phyloP scores from a whole-genome alignment of 345 rosid species.

The Dimocarpus longan region DNA sequence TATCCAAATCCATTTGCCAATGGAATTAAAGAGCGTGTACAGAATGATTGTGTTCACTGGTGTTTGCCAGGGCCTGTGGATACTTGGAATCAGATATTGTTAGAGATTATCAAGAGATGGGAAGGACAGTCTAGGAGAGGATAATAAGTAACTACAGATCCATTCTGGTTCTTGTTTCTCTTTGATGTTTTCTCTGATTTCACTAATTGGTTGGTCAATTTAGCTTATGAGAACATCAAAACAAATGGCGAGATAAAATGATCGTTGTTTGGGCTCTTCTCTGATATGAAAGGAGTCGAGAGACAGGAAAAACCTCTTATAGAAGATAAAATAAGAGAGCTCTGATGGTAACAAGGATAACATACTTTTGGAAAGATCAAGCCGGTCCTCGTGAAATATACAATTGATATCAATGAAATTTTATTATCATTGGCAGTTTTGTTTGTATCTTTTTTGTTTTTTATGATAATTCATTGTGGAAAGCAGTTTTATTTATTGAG shows the following conservation, averaged over 20 bases:
- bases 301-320: neutral
- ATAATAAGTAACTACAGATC: slow-evolving; percentile 20
- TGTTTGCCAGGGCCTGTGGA: slow-evolving; percentile 95
- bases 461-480: neutral
- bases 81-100: slow-evolving; percentile 86
- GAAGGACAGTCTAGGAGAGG: slow-evolving; percentile 20
- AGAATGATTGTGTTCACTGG: slow-evolving; percentile 97
- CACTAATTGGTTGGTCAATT: slow-evolving; percentile 1
- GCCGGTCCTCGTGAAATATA: slow-evolving; percentile 1
- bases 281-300: neutral
- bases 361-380: slow-evolving; percentile 10
- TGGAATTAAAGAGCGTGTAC: slow-evolving; percentile 72
- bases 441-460: neutral
- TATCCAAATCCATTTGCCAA: slow-evolving; percentile 72
- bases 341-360: slow-evolving; percentile 3
- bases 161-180: neutral
- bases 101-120: slow-evolving; percentile 69
- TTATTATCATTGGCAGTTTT: neutral
- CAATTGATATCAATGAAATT: slow-evolving; percentile 14
- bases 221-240: slow-evolving; percentile 8
- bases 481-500: neutral
- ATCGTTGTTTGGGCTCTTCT: neutral
- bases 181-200: neutral
- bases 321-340: slow-evolving; percentile 13
- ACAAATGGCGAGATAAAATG: slow-evolving; percentile 11